Conservation (phyloP, 495 filamentous ascomycete genomes). For the Xeromyces bisporus region DNA sequence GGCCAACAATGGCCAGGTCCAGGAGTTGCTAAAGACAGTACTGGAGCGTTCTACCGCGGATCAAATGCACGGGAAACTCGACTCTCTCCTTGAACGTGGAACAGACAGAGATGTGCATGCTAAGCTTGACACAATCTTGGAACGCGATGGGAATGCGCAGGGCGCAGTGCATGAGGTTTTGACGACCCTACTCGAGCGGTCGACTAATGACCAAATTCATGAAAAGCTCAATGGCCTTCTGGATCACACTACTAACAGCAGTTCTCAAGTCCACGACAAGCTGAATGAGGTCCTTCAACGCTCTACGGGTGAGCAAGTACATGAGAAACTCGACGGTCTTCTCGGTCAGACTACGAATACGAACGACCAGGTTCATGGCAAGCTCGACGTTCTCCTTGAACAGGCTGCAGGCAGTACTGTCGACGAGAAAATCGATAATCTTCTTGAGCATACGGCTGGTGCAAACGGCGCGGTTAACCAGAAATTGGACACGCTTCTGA, state of each 20-base stretch:
- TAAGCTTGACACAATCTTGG: constrained; percentile 60
- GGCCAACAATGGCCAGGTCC: constrained; percentile 24
- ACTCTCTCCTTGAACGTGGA: constrained; percentile 18
- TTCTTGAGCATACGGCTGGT: not conserved
- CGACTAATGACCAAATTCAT: constrained; percentile 13
- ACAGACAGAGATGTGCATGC: constrained; percentile 39
- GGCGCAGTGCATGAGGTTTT: constrained; percentile 19
- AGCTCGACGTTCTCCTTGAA: constrained; percentile 29
- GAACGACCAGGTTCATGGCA: constrained; percentile 59
- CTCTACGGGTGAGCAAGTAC: constrained; percentile 6
- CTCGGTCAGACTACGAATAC: constrained; percentile 38
- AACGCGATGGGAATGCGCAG: constrained; percentile 15
- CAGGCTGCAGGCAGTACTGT: constrained; percentile 2
- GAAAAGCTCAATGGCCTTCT: constrained; percentile 67
- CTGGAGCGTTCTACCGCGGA: not conserved
- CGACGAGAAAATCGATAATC: not conserved
- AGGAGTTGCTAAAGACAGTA: constrained; percentile 23
- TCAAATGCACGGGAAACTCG: not conserved
- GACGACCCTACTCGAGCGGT: constrained; percentile 17
- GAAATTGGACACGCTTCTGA: not conserved
- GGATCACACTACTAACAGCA: constrained; percentile 30
- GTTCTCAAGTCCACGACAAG: constrained; percentile 35
- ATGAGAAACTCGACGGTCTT: constrained; percentile 63
- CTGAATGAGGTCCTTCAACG: constrained; percentile 25
- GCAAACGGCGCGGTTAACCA: not conserved